Percentiles rank a stretch among this genome's conserved stretches.
Evolutionary conservation across 352 stramenopile genomes (phyloP).

Genomic region (Pythium sp.): DNA sequence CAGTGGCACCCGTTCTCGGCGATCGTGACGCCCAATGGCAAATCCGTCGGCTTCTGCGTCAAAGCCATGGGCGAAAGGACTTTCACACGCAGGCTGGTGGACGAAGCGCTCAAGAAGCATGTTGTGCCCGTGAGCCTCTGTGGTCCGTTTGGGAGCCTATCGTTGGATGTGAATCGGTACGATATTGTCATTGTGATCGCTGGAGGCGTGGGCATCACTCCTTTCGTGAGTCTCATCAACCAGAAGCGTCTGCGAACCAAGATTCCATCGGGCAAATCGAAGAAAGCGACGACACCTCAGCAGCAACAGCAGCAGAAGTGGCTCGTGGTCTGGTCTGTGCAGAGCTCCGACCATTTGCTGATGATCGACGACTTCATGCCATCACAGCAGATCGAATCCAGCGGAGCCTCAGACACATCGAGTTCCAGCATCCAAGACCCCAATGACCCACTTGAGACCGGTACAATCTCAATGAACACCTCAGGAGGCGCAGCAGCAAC

Average conservation of each 20-base stretch:
- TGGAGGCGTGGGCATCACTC: slow-evolving; percentile 75
- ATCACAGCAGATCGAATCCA: slow-evolving; percentile 37
- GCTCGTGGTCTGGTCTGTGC: slow-evolving; percentile 68
- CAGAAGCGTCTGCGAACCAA: slow-evolving; percentile 42
- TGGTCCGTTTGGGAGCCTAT: slow-evolving; percentile 66
- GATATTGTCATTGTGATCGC: slow-evolving; percentile 64
- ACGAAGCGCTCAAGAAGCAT: slow-evolving; percentile 42
- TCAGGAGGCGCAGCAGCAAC: slow-evolving; percentile 25
- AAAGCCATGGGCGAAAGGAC: slow-evolving; percentile 50
- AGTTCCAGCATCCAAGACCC: slow-evolving; percentile 39
- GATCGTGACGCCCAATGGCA: slow-evolving; percentile 63
- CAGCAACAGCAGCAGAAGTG: slow-evolving; percentile 35
- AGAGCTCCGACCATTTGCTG: slow-evolving; percentile 53
- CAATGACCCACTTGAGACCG: slow-evolving; percentile 31
- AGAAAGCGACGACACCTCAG: slow-evolving; percentile 13
- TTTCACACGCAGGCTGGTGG: slow-evolving; percentile 50
- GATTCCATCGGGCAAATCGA: background rate
- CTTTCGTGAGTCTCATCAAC: slow-evolving; percentile 75
- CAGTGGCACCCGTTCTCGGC: slow-evolving; percentile 85
- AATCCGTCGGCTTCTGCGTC: slow-evolving; percentile 80
- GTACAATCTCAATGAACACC: background rate
- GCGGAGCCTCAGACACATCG: slow-evolving; percentile 17
- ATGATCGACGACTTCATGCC: slow-evolving; percentile 75
- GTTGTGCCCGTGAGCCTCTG: slow-evolving; percentile 52
- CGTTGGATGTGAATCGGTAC: slow-evolving; percentile 61